Evolutionary conservation across 179 eudicot species (phyloP).

Genomic region (Patellifolia procumbens): DNA sequence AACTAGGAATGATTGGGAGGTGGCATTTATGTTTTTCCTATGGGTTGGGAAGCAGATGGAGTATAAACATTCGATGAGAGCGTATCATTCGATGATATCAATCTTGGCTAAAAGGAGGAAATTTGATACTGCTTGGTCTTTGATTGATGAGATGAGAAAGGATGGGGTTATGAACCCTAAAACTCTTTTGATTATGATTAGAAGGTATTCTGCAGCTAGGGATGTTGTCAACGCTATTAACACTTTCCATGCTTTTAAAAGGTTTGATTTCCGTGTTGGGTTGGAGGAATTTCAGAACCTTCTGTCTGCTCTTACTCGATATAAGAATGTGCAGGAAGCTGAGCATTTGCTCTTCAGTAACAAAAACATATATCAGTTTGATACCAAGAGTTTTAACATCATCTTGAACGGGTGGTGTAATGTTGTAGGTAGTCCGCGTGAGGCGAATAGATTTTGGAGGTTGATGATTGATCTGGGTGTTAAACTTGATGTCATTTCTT

Average conservation of each 20-base stretch:
- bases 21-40: constrained; percentile 65
- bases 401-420: constrained; percentile 87
- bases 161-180: constrained; percentile 55
- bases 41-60: constrained; percentile 74
- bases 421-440: constrained; percentile 54
- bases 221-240: constrained; percentile 74
- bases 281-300: constrained; percentile 72
- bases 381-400: constrained; percentile 85
- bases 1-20: constrained; percentile 73
- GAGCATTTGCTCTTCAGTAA: constrained; percentile 77
- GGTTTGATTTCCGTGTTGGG: constrained; percentile 52
- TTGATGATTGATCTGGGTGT: constrained; percentile 62
- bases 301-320: constrained; percentile 81
- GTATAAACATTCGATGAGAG: constrained; percentile 54
- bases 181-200: constrained; percentile 76
- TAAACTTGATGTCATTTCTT: constrained; percentile 59
- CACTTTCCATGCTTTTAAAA: constrained; percentile 65
- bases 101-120: constrained; percentile 74
- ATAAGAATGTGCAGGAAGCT: constrained; percentile 89
- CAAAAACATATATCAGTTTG: constrained; percentile 48
- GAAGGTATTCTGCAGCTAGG: constrained; percentile 69
- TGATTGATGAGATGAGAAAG: constrained; percentile 75
- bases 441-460: constrained; percentile 74
- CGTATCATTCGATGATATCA: constrained; percentile 71
- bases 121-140: constrained; percentile 78